Evolutionary conservation across 1,139 yeast species (phyloP).

Genomic region (Scheffersomyces stambukii): DNA sequence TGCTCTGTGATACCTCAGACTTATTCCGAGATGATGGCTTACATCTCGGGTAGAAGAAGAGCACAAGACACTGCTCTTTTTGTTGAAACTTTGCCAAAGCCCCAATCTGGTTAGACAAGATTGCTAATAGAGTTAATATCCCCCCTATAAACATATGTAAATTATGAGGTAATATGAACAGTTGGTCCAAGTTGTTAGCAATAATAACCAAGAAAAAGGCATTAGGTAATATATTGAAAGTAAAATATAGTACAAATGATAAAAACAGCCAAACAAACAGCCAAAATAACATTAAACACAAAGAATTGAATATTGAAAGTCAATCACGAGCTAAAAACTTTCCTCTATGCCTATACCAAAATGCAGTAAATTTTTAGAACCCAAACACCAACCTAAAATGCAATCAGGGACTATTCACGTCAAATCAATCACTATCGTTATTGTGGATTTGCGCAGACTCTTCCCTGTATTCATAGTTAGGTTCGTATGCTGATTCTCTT

Average conservation of each 20-base stretch:
- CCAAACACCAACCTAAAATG: too few relatives aligned
- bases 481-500: constrained; percentile 36
- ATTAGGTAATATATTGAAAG: neutral
- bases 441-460: constrained; percentile 36
- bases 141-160: too few relatives aligned
- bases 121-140: too few relatives aligned
- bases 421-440: constrained; percentile 31
- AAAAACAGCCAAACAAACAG: neutral
- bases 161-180: too few relatives aligned
- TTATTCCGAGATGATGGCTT: constrained; percentile 88
- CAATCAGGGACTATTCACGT: too few relatives aligned
- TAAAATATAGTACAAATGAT: neutral
- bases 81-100: constrained; percentile 41
- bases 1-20: constrained; percentile 81
- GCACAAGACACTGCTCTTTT: constrained; percentile 77
- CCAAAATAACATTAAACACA: neutral
- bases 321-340: neutral
- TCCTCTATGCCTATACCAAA: neutral
- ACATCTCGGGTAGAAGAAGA: constrained; percentile 84
- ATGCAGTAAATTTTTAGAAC: too few relatives aligned
- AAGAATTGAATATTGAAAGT: neutral
- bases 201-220: neutral
- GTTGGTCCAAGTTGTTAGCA: too few relatives aligned
- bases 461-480: constrained; percentile 24
- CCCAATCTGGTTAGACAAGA: constrained; percentile 4